These are phyloP conservation scores for Laguncularia racemosa DNA, from an alignment of 345 rosid species.

Conservation along the genomic window DNA sequence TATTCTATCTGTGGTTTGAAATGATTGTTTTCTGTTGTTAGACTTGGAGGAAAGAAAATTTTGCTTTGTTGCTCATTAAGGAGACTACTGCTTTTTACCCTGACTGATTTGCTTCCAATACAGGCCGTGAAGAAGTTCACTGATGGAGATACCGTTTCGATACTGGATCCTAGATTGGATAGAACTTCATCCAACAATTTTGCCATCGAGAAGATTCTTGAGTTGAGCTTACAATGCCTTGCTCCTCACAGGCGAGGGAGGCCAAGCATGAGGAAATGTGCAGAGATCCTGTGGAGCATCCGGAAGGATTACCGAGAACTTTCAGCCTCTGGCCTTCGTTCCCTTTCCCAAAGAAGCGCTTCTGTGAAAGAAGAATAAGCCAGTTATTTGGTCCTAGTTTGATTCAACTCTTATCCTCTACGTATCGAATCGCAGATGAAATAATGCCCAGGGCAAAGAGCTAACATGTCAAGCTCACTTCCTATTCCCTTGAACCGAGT, in stretches of 20 bases:
- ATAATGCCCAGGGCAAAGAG: too few relatives aligned
- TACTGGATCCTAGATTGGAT: constrained; percentile 69
- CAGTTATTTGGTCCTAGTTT: neutral
- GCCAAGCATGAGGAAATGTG: constrained; percentile 79
- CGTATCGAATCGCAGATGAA: too few relatives aligned
- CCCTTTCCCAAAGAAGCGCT: constrained; percentile 28
- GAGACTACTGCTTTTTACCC: too few relatives aligned
- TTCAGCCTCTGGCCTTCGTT: constrained; percentile 25
- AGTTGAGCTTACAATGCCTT: constrained; percentile 67
- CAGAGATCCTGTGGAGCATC: constrained; percentile 76
- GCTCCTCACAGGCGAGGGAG: constrained; percentile 64
- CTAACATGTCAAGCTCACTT: too few relatives aligned
- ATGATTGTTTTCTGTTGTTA: neutral
- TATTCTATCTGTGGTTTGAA: neutral
- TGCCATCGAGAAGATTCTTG: constrained; percentile 63
- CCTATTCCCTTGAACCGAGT: too few relatives aligned
- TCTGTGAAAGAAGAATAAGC: constrained; percentile 18
- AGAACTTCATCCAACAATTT: constrained; percentile 33
- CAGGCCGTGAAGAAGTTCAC: constrained; percentile 78
- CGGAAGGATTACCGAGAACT: constrained; percentile 74
- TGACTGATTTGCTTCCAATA: constrained; percentile 12
- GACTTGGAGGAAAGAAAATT: neutral
- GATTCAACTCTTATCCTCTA: neutral
- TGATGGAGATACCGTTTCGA: constrained; percentile 48
- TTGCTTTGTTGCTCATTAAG: too few relatives aligned